phyloP scores from a whole-genome alignment of 192 early-diverging fungal species.

The Backusella luteola region DNA sequence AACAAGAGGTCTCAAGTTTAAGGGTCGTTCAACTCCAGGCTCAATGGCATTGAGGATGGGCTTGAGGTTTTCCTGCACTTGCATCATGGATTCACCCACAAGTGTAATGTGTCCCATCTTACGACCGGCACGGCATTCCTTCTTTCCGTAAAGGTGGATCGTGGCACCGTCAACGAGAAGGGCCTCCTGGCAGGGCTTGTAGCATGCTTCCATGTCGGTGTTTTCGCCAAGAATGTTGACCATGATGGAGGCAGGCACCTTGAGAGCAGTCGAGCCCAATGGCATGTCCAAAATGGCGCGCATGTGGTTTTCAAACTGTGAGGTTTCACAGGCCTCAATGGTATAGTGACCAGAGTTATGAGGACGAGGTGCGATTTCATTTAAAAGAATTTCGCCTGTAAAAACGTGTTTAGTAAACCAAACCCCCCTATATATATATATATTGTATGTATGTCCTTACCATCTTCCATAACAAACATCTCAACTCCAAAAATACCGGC shows the following conservation, averaged over 20 bases:
- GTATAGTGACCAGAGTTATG: conserved; percentile 99
- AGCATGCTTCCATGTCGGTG: conserved; percentile 55
- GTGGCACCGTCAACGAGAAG: conserved; percentile 82
- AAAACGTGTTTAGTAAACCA: neutral
- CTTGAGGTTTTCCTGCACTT: conserved; percentile 63
- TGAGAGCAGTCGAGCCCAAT: conserved; percentile 81
- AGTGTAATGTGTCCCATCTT: conserved; percentile 99
- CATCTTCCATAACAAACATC: conserved; percentile 92
- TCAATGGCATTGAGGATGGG: conserved; percentile 64
- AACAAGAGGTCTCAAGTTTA: conserved; percentile 69
- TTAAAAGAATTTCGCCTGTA: conserved; percentile 77
- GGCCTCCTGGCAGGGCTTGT: conserved; percentile 67
- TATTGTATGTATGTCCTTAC: conserved; percentile 20
- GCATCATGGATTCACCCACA: conserved; percentile 81
- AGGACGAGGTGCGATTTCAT: conserved; percentile 98
- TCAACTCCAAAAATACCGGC: conserved; percentile 98
- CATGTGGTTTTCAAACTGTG: conserved; percentile 95
- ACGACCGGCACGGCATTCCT: conserved; percentile 79
- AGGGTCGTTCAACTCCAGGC: conserved; percentile 48
- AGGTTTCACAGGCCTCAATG: conserved; percentile 95
- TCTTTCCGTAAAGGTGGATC: conserved; percentile 95
- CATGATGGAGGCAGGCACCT: conserved; percentile 92
- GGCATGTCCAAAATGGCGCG: conserved; percentile 91
- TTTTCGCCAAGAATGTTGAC: conserved; percentile 89
- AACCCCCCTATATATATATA: neutral